Evolutionary conservation across 805 yeast species (phyloP), one percentile per base, ranked within the genome.

Genomic region (Wickerhamiella lipophila): DNA sequence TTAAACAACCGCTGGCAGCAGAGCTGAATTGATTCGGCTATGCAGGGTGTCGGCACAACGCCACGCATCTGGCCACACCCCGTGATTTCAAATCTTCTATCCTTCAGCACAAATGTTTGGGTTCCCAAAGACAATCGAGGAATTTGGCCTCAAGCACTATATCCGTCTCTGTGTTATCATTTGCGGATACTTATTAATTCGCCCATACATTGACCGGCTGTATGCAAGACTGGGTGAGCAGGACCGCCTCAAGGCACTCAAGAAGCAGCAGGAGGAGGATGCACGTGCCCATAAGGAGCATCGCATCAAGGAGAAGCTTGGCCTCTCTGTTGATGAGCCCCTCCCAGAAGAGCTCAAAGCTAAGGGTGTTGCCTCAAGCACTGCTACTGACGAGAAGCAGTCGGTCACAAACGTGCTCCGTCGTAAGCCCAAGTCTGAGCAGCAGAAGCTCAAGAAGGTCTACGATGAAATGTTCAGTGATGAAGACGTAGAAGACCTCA

Each of bases 401-500:
- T 49, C 52, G 29, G 48, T 51, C 16, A 39, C 55, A 11, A 35
- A 32, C 27, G 16, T 49, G 50, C 47, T 52, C 21, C 43, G 49
- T 44, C 44, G 46, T 54, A 47, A 50, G 42, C 50, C 49, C 3
- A 44, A 46, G 50, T 22, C 50, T 42, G 38, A 46, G 42, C 39
- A 50, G 26, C 34, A 49, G 16, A 42, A 40, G 38, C 49, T 52
- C 32, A 53, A 52, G 23, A 50, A 42, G 22, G 43, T 53, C n/a
- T 52, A 48, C 6, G 58, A 52, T 11, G 61, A 59, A 9, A 56
- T 62, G 60, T 55, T 56, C 18, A 57, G 61, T 35, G 66, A 63
- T 43, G 66, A 63, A n/a, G 66, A 63, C 46, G 60, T 63, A 3
- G 51, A 59, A 1, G 66, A 63, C 47, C 51, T 63, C 42, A 42